phyloP scores from a whole-genome alignment of 176 grass and related monocot genomes.

The Avena sativa region DNA sequence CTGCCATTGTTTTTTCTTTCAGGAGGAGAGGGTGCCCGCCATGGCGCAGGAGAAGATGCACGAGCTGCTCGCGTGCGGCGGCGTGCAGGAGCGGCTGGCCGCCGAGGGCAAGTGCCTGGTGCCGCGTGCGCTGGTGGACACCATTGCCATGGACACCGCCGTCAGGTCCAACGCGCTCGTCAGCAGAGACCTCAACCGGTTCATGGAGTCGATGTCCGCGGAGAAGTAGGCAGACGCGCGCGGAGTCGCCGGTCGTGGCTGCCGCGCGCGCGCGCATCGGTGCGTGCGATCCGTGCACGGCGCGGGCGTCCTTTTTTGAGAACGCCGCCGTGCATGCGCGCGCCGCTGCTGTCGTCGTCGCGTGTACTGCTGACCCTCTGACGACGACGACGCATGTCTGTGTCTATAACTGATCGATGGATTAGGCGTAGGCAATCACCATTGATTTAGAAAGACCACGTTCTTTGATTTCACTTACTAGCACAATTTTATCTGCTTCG shows the following conservation, averaged over 20 bases:
- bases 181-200: conserved; percentile 55
- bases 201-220: conserved; percentile 45
- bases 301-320: conserved; percentile 37
- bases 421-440: conserved; percentile 31
- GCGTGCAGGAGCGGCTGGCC: conserved; percentile 63
- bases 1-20: neutral
- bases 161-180: conserved; percentile 58
- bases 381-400: conserved; percentile 16
- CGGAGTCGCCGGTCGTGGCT: conserved; percentile 39
- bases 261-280: neutral
- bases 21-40: conserved; percentile 44
- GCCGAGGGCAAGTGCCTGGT: conserved; percentile 71
- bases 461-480: neutral
- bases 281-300: conserved; percentile 1
- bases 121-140: conserved; percentile 48
- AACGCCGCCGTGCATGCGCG: conserved; percentile 31
- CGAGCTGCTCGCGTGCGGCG: conserved; percentile 43
- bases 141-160: conserved; percentile 47
- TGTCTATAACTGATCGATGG: conserved; percentile 38
- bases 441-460: conserved; percentile 15
- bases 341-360: conserved; percentile 33
- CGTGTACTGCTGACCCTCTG: conserved; percentile 39
- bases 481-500: neutral
- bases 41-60: conserved; percentile 49
- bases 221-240: neutral